Evolutionary conservation across 805 yeast genomes (phyloP).

Genomic region (Isabelozyma heimii): DNA sequence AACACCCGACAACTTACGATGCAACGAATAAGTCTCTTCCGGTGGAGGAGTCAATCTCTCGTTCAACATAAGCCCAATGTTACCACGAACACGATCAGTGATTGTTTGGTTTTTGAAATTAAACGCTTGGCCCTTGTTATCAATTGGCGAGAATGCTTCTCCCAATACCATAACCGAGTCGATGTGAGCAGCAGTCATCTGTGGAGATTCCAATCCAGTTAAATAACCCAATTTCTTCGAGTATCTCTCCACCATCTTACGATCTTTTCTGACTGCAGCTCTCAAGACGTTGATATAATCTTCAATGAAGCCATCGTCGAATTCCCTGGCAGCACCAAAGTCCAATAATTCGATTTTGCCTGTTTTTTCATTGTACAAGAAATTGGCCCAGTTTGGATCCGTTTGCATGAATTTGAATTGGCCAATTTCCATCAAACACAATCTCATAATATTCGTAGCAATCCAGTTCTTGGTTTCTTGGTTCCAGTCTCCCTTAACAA

Average conservation of each 20-base stretch:
- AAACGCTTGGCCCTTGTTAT: constrained; percentile 49
- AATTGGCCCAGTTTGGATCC: constrained; percentile 99
- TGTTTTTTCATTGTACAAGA: constrained; percentile 72
- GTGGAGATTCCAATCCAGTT: constrained; percentile 84
- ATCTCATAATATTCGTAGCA: constrained; percentile 80
- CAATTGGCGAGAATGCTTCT: constrained; percentile 76
- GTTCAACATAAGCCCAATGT: constrained; percentile 83
- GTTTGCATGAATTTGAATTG: constrained; percentile 92
- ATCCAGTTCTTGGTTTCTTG: constrained; percentile 79
- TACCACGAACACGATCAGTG: constrained; percentile 86
- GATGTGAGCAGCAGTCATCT: constrained; percentile 89
- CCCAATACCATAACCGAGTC: constrained; percentile 89
- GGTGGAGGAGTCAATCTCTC: constrained; percentile 97
- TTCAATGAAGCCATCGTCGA: constrained; percentile 60
- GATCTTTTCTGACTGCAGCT: constrained; percentile 70
- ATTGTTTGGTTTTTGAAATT: constrained; percentile 85
- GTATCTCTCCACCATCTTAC: constrained; percentile 57
- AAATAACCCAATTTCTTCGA: constrained; percentile 79
- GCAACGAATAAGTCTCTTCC: constrained; percentile 96
- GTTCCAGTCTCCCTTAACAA: constrained; percentile 70
- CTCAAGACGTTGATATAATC: constrained; percentile 71
- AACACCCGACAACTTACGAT: constrained; percentile 92
- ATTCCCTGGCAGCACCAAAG: constrained; percentile 93
- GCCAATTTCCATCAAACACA: constrained; percentile 83
- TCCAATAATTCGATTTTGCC: constrained; percentile 81